Base-by-base conservation (phyloP, 371 early-diverging fungal species). In the Syncephalis plumigaleata region DNA sequence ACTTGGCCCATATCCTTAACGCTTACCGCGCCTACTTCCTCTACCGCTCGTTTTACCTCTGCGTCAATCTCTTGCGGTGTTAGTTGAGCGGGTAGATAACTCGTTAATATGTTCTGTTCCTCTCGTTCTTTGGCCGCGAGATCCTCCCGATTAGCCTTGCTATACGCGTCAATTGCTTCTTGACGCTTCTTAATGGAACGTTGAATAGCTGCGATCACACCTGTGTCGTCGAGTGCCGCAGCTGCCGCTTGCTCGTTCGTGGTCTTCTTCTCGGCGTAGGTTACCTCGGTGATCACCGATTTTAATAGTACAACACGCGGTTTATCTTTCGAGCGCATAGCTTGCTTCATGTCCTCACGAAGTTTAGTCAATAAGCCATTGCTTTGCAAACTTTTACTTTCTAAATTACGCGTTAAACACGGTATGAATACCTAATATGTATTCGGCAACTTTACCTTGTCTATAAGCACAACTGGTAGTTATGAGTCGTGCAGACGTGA, bases 1-100 rank as follows among this genome's bases (percentile, higher is more conserved):
- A 87, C 75, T 42, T 68, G 68, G 45, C 85, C 85, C 63, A 87
- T 64, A 49, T 75, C 77, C 55, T 75, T 79, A n/a, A 60, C 48
- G 0, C 61, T 53, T 4, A 65, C 60, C 16, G 68, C 77, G 9
- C 71, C 73, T n/a, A 73, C 55, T 44, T 67, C 59, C 40, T 63
- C 50, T 40, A 87, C 60, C 3, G 68, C 52, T 22, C 52, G 55
- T 9, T 56, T 58, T 5, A 81, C 70, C 22, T 73, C 67, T 1
- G 50, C 53, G 56, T 76, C 75, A 48, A 87, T 79, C 47, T 75
- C 71, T 44, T 76, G 70, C 2, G 66, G 60, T 1, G 74, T 61
- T 65, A 84, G 71, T 60, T 75, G 79, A 26, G 62, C 60, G 3
- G 87, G 87, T 50, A 87, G 46, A 54, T 87, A 87, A 1, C 57